phyloP scores from a whole-genome alignment of 495 filamentous ascomycete genomes.

The Elaphomyces granulatus region DNA sequence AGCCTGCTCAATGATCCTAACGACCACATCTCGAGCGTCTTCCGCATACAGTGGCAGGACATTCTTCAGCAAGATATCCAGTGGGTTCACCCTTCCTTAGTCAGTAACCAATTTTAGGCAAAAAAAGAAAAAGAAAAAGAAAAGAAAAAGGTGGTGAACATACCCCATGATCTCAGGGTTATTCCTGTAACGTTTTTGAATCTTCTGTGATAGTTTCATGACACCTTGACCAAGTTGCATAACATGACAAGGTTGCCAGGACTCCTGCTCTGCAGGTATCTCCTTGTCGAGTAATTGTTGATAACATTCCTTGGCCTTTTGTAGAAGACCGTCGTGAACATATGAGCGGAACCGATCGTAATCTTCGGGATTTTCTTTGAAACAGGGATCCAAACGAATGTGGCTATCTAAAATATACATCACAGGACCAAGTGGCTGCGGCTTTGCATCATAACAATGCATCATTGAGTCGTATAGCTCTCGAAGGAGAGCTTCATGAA shows the following conservation, averaged over 20 bases:
- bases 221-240: slow-evolving; percentile 78
- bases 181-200: slow-evolving; percentile 80
- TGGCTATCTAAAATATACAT: slow-evolving; percentile 76
- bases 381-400: slow-evolving; percentile 63
- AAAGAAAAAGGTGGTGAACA: slow-evolving; percentile 6
- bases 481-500: slow-evolving; percentile 72
- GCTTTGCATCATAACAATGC: slow-evolving; percentile 78
- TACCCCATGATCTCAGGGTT: slow-evolving; percentile 82
- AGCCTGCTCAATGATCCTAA: slow-evolving; percentile 57
- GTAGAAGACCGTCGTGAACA: slow-evolving; percentile 54
- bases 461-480: slow-evolving; percentile 79
- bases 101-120: slow-evolving; percentile 14
- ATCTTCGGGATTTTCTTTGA: slow-evolving; percentile 53
- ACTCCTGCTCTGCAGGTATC: slow-evolving; percentile 57
- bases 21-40: slow-evolving; percentile 70
- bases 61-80: slow-evolving; percentile 63
- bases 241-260: slow-evolving; percentile 77
- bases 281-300: slow-evolving; percentile 53
- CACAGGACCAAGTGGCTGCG: slow-evolving; percentile 60
- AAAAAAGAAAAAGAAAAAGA: slow-evolving; percentile 2
- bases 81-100: slow-evolving; percentile 49
- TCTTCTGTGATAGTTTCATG: slow-evolving; percentile 64
- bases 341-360: slow-evolving; percentile 51
- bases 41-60: slow-evolving; percentile 81
- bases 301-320: slow-evolving; percentile 62